Conservation (phyloP, 257 asterid genomes). For the Gentiana straminea region DNA sequence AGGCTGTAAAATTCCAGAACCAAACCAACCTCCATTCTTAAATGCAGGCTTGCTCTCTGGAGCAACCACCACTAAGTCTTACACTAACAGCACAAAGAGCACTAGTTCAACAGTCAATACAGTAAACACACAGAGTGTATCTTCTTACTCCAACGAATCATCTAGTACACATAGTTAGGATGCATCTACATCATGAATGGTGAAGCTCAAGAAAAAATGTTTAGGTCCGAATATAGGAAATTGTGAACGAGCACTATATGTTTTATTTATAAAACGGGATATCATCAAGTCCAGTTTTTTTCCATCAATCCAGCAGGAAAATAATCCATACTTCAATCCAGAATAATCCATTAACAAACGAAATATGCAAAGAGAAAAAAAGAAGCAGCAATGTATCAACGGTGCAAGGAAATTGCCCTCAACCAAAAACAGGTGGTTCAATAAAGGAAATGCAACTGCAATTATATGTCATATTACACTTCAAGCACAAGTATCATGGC, state of each 20-base stretch:
- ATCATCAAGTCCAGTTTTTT: background rate
- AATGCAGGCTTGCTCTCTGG: conserved; percentile 29
- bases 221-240: background rate
- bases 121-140: conserved; percentile 20
- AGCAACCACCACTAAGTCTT: conserved; percentile 33
- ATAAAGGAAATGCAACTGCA: background rate
- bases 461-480: background rate
- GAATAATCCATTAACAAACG: too few relatives aligned
- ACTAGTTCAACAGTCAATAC: conserved; percentile 18
- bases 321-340: too few relatives aligned
- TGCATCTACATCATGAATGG: conserved; percentile 22
- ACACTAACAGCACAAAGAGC: conserved; percentile 36
- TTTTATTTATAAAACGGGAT: background rate
- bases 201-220: conserved; percentile 8
- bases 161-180: conserved; percentile 53
- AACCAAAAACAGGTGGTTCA: background rate
- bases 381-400: too few relatives aligned
- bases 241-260: background rate
- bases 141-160: conserved; percentile 42
- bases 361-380: too few relatives aligned
- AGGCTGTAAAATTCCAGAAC: conserved; percentile 41
- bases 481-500: background rate
- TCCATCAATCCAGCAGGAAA: too few relatives aligned
- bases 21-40: conserved; percentile 75
- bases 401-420: too few relatives aligned